A percentile compares a stretch with the other conserved stretches of the same genome.
phyloP scores from a whole-genome alignment of 257 asterid species.

The Vinca minor region DNA sequence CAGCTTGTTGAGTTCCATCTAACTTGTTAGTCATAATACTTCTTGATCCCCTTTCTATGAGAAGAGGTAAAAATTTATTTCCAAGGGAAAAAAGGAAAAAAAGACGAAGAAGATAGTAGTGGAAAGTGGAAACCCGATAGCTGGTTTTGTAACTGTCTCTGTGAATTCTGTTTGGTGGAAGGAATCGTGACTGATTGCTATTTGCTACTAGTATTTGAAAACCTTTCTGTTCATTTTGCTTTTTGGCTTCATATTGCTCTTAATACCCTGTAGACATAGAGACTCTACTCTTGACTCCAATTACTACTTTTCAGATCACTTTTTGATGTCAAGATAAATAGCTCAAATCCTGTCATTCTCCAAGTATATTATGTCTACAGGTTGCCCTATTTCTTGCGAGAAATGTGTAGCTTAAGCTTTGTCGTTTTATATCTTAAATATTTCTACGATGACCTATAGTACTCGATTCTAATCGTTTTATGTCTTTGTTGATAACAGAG shows the following conservation, averaged over 20 bases:
- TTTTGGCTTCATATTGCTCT: background rate
- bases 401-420: background rate
- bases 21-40: background rate
- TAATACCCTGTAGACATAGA: background rate
- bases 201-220: background rate
- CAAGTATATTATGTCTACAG: too few species aligned
- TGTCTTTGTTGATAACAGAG: slow-evolving; percentile 36
- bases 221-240: background rate
- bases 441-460: background rate
- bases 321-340: background rate
- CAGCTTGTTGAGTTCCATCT: background rate
- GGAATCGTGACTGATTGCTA: background rate
- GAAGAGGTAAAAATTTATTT: background rate
- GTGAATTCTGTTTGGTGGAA: background rate
- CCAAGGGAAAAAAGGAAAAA: too few species aligned
- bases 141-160: background rate
- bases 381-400: background rate
- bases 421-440: background rate
- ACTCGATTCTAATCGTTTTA: background rate
- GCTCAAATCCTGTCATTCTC: background rate
- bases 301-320: background rate
- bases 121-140: background rate
- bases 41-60: background rate
- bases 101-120: background rate
- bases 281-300: background rate